These are phyloP conservation scores for Syzygium grande DNA, from an alignment of 345 rosid genomes.

Conservation along the genomic window DNA sequence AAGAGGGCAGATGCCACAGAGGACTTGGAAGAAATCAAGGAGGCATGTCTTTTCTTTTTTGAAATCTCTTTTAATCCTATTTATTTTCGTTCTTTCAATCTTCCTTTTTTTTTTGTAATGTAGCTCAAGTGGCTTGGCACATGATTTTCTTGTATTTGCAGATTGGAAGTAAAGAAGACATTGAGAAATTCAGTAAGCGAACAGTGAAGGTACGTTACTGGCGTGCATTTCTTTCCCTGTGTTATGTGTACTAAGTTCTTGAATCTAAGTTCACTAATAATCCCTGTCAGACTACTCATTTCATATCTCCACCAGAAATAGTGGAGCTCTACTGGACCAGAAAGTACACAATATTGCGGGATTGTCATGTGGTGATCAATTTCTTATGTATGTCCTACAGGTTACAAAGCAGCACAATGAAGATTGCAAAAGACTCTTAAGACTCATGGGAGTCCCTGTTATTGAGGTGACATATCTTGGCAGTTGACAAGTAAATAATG, in stretches of 20 bases:
- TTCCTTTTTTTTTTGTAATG: background rate
- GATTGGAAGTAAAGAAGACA: conserved; percentile 85
- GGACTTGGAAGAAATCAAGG: conserved; percentile 61
- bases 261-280: background rate
- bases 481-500: background rate
- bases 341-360: background rate
- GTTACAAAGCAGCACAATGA: conserved; percentile 92
- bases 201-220: conserved; percentile 66
- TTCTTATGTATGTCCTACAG: conserved; percentile 27
- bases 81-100: background rate
- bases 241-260: background rate
- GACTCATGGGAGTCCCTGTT: conserved; percentile 96
- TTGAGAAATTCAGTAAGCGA: conserved; percentile 93
- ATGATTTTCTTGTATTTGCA: conserved; percentile 10
- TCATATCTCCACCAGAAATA: background rate
- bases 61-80: background rate
- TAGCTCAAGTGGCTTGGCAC: background rate
- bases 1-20: conserved; percentile 88
- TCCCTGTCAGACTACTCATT: background rate
- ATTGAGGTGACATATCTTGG: conserved; percentile 44
- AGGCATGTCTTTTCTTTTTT: conserved; percentile 22
- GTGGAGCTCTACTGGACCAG: background rate
- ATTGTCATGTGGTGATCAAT: background rate
- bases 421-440: conserved; percentile 80
- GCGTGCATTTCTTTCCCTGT: background rate